These are phyloP conservation scores for Sporothrix humicola DNA, from an alignment of 2,329 filamentous ascomycete species.

Conservation along the genomic window DNA sequence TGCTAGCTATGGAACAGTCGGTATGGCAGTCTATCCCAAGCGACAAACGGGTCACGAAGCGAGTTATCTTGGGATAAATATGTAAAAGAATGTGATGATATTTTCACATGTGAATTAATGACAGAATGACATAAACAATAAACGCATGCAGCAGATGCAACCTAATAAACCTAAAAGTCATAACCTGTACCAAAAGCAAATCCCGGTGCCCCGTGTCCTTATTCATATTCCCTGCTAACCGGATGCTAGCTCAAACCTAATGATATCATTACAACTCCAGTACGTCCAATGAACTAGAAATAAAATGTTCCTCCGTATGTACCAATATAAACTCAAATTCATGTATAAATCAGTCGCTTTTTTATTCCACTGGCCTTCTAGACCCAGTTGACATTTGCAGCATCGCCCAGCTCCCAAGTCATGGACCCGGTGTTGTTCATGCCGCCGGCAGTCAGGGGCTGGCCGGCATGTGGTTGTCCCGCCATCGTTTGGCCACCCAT, in stretches of 20 bases:
- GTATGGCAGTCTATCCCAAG: background rate
- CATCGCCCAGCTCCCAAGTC: conserved; percentile 26
- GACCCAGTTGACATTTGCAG: conserved; percentile 17
- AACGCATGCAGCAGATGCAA: background rate
- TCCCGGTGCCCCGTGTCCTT: background rate
- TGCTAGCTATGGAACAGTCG: background rate
- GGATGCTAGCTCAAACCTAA: no score
- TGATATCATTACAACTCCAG: no score
- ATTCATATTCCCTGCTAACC: background rate
- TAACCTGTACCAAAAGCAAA: no score
- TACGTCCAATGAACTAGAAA: background rate
- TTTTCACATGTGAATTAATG: background rate
- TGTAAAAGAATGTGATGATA: background rate
- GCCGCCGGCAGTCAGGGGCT: background rate
- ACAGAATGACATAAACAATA: background rate
- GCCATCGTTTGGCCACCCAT: background rate
- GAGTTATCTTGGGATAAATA: background rate
- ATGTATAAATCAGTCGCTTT: no score
- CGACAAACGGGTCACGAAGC: background rate
- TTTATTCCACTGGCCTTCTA: background rate
- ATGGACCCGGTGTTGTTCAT: conserved; percentile 16
- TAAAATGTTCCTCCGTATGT: background rate
- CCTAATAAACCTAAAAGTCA: background rate
- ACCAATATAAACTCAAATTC: background rate
- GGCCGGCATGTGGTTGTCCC: background rate